Percentiles rank a stretch among this genome's conserved stretches.
These are phyloP conservation scores for Blakeslea trispora DNA, from an alignment of 371 early-diverging fungal species.

Conservation along the genomic window DNA sequence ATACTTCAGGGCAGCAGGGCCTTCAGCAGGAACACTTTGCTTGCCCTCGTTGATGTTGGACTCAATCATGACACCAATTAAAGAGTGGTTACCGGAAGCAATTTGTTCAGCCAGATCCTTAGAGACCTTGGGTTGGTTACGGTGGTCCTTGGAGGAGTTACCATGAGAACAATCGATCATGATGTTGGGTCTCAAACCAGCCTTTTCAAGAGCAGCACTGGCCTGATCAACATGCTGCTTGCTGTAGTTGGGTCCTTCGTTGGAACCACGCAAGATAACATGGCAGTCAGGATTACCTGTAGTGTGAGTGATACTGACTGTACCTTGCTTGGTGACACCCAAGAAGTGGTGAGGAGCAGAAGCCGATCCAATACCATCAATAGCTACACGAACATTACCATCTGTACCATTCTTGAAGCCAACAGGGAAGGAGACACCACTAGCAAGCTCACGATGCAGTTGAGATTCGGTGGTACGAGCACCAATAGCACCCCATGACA, in stretches of 20 bases:
- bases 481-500: conserved; percentile 95
- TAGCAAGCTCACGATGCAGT: conserved; percentile 92
- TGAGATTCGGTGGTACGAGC: conserved; percentile 94
- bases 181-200: conserved; percentile 56
- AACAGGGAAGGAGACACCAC: conserved; percentile 91
- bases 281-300: conserved; percentile 75
- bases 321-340: conserved; percentile 92
- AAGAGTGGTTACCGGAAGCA: conserved; percentile 65
- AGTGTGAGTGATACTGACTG: conserved; percentile 88
- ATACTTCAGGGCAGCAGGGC: conserved; percentile 68
- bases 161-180: conserved; percentile 91
- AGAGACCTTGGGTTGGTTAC: conserved; percentile 70
- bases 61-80: conserved; percentile 95
- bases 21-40: conserved; percentile 74
- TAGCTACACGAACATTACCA: conserved; percentile 84
- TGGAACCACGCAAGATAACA: conserved; percentile 72
- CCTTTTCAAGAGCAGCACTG: conserved; percentile 59
- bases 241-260: conserved; percentile 83
- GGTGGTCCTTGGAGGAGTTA: conserved; percentile 76
- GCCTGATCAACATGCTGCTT: conserved; percentile 57
- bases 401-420: conserved; percentile 97
- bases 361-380: conserved; percentile 92
- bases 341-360: conserved; percentile 87
- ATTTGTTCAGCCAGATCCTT: conserved; percentile 59
- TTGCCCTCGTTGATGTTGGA: conserved; percentile 85